phyloP scores from a whole-genome alignment of 2,329 filamentous ascomycete genomes.

The Parafenestella ontariensis region DNA sequence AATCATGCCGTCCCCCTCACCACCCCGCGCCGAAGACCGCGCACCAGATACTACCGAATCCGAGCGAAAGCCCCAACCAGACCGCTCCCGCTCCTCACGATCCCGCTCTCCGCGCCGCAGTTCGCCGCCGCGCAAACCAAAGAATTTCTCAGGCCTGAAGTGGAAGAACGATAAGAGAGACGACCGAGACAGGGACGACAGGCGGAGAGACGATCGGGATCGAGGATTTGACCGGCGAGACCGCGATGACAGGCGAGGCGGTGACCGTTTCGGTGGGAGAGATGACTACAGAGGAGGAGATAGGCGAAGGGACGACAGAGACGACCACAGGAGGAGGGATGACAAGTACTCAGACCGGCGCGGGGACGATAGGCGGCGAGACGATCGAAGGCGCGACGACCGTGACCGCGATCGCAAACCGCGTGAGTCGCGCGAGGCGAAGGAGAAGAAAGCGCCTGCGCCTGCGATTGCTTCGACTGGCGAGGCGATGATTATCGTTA shows the following conservation, averaged over 20 bases:
- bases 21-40: constrained; percentile 13
- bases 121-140: constrained; percentile 32
- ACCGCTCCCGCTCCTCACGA: constrained; percentile 34
- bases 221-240: constrained; percentile 30
- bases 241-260: constrained; percentile 8
- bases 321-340: constrained; percentile 27
- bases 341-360: constrained; percentile 52
- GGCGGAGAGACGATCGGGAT: constrained; percentile 52
- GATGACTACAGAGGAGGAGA: not conserved
- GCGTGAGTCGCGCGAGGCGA: constrained; percentile 15
- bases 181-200: constrained; percentile 47
- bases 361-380: constrained; percentile 18
- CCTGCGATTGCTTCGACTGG: constrained; percentile 38
- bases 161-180: constrained; percentile 58
- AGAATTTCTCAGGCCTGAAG: constrained; percentile 61
- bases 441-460: constrained; percentile 26
- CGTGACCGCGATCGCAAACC: constrained; percentile 34
- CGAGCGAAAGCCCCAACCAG: constrained; percentile 4
- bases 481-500: constrained; percentile 91
- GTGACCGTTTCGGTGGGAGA: not conserved
- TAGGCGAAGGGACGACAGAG: constrained; percentile 51
- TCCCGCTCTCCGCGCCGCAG: constrained; percentile 41
- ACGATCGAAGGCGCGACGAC: constrained; percentile 18
- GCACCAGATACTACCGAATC: not conserved
- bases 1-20: constrained; percentile 25